Evolutionary conservation across 2,329 filamentous ascomycete genomes (phyloP).

Genomic region (Fusarium mundagurra): DNA sequence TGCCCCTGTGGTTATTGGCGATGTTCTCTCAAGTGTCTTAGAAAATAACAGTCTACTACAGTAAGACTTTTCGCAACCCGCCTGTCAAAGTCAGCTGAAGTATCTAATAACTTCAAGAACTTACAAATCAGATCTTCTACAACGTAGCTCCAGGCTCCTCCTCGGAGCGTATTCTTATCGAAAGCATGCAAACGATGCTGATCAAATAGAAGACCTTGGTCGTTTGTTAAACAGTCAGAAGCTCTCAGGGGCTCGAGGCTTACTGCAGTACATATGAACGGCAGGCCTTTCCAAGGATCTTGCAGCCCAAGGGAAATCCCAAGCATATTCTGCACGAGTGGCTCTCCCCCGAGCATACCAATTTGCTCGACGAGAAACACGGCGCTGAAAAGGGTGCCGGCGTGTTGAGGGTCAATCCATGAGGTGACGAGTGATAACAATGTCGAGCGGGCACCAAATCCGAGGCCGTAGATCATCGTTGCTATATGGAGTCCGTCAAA

Average conservation of each 20-base stretch:
- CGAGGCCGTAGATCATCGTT: background rate
- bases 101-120: background rate
- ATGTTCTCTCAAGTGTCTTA: background rate
- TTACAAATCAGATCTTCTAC: background rate
- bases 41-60: too few relatives aligned
- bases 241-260: background rate
- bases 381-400: background rate
- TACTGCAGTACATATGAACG: background rate
- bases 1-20: fast-evolving
- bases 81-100: background rate
- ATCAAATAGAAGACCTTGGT: background rate
- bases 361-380: background rate
- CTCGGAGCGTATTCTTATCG: fast-evolving
- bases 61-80: background rate
- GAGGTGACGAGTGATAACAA: background rate
- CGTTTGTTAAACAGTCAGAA: background rate
- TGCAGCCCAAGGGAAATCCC: too few relatives aligned
- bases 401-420: background rate
- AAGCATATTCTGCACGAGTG: background rate
- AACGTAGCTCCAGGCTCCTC: fast-evolving
- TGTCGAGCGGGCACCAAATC: background rate
- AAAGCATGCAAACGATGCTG: background rate
- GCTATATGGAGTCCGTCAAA: background rate
- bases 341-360: too few relatives aligned
- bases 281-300: background rate